phyloP scores from a whole-genome alignment of 768 basidiomycete species.

The Boletus pseudo-olivaceus region DNA sequence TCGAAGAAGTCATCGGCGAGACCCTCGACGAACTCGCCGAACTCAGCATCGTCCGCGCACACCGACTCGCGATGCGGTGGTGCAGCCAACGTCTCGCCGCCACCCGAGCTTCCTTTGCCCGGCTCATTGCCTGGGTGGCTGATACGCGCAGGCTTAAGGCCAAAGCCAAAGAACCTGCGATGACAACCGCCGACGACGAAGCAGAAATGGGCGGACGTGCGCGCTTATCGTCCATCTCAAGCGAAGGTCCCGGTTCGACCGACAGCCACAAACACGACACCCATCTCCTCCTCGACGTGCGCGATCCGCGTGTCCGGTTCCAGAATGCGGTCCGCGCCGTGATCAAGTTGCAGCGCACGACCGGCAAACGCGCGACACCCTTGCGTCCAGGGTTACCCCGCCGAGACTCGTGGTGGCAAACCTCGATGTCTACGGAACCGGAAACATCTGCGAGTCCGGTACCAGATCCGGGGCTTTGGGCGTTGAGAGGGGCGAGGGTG shows the following conservation, averaged over 20 bases:
- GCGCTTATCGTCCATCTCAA: constrained; percentile 1
- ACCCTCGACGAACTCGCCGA: constrained; percentile 18
- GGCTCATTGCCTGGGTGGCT: constrained; percentile 11
- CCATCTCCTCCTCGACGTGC: constrained; percentile 18
- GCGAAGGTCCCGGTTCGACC: constrained; percentile 1
- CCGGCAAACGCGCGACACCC: constrained; percentile 21
- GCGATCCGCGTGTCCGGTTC: constrained; percentile 33
- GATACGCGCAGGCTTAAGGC: neutral
- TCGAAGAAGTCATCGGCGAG: constrained; percentile 36
- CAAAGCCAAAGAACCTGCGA: neutral
- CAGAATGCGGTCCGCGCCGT: constrained; percentile 41
- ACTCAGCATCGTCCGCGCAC: constrained; percentile 24
- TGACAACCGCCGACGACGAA: neutral
- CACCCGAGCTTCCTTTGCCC: constrained; percentile 6
- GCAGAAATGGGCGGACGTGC: neutral
- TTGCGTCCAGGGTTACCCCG: constrained; percentile 24
- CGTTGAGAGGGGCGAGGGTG: constrained; percentile 38
- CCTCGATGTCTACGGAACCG: neutral
- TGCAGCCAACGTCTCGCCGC: constrained; percentile 14
- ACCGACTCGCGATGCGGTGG: constrained; percentile 22
- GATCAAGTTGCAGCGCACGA: constrained; percentile 37
- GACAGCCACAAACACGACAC: constrained; percentile 1
- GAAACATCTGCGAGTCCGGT: constrained; percentile 13
- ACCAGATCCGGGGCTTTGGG: constrained; percentile 15
- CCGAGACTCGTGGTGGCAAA: constrained; percentile 29